Evolutionary conservation across 176 grass and related monocot species (phyloP), one percentile per base, ranked within the genome.

Genomic region (Tuctoria greenei): DNA sequence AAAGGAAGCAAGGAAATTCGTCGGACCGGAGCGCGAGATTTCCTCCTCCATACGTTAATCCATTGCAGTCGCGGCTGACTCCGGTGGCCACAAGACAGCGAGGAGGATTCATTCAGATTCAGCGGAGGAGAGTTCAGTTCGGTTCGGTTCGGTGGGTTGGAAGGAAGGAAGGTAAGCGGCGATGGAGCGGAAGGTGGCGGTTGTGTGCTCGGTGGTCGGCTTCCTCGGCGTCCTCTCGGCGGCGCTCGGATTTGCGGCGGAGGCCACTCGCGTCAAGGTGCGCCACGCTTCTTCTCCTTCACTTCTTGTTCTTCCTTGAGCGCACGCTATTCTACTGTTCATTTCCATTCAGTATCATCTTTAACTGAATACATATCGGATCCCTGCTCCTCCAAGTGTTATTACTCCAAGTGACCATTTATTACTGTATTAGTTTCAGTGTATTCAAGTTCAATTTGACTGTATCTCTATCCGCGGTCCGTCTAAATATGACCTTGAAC

Each of bases 251-350:
- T 99, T 99, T 73, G 95, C 91, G 37, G 95, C 95, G 14, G 91
- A 99, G 66, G 95, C 70, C 44, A 99, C 95, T 23, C 86, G 91
- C 75, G 89, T 99, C 77, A 99, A 95, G 91, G 95, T 99, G 10
- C 3, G 61, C 36, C 24, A 41, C 71, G 3, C 49, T 3, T 73
- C 1, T 6, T 0, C 54, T 9, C 21, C 55, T 6, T 6, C 36
- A 13, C 6, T 12, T 40, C 38, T 0, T 1, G 52, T 15, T 1
- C 10, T 12, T 42, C 40, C n/a, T n/a, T n/a, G 31, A 31, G 31
- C 31, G 31, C n/a, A 20, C 2, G 4, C 49, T 74, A 47, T 46
- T 75, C n/a, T 47, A 37, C n/a, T 4, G 3, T 42, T 70, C 5
- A 69, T 43, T 8, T 60, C 10, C 10, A 11, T 80, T 58, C 6